phyloP scores from a whole-genome alignment of 441 rosid species.

The Eutrema salsugineum region DNA sequence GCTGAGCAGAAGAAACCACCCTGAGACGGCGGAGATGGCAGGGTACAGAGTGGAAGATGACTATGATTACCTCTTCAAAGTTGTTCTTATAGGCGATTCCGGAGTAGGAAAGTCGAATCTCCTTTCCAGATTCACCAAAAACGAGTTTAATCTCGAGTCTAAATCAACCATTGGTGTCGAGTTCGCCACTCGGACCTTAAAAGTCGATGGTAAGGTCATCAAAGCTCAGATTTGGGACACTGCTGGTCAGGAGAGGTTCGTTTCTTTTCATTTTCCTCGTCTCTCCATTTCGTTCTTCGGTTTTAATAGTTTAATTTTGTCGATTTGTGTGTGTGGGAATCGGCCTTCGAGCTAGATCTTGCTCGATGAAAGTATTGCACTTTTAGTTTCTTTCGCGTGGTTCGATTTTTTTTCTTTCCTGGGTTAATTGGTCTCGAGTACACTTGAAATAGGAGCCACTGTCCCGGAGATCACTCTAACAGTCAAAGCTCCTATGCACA shows the following conservation, averaged over 20 bases:
- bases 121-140: slow-evolving; percentile 36
- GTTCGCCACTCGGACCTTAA: slow-evolving; percentile 37
- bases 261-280: not conserved
- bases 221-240: slow-evolving; percentile 49
- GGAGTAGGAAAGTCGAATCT: slow-evolving; percentile 41
- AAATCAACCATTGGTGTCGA: slow-evolving; percentile 47
- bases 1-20: slow-evolving; percentile 8
- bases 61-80: slow-evolving; percentile 41
- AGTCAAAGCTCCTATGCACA: not conserved
- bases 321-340: slow-evolving; percentile 9
- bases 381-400: not conserved
- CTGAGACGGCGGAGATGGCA: slow-evolving; percentile 35
- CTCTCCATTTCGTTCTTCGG: not conserved
- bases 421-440: not conserved
- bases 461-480: not conserved
- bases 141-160: slow-evolving; percentile 45
- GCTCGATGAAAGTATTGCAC: not conserved
- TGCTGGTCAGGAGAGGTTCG: slow-evolving; percentile 38
- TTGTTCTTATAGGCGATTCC: slow-evolving; percentile 37
- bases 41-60: slow-evolving; percentile 42
- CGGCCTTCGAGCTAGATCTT: slow-evolving; percentile 22
- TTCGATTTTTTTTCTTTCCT: not conserved
- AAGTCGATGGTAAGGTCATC: slow-evolving; percentile 36
- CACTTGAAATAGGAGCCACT: not conserved
- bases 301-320: not conserved